These are phyloP conservation scores for Hordeum pubiflorum DNA, from an alignment of 202 grass and related monocot genomes.

Conservation along the genomic window DNA sequence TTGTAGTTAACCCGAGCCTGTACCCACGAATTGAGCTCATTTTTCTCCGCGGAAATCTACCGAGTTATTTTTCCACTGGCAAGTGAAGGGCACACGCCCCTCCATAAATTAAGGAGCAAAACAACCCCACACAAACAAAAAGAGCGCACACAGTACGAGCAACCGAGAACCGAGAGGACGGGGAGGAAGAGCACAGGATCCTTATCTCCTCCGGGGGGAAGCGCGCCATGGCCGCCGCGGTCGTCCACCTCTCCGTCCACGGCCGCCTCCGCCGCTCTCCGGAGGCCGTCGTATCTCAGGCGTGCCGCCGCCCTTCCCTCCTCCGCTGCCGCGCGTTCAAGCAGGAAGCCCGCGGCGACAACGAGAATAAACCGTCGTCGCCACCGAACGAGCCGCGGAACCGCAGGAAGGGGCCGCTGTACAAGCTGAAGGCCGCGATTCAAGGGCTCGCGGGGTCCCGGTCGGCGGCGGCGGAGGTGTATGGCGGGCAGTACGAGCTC, in stretches of 20 bases:
- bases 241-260: constrained; percentile 45
- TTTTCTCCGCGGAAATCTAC: neutral
- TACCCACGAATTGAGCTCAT: neutral
- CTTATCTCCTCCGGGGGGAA: constrained; percentile 27
- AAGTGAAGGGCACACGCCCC: constrained; percentile 31
- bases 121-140: constrained; percentile 10
- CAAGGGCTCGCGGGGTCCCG: constrained; percentile 57
- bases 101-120: constrained; percentile 4
- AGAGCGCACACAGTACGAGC: neutral
- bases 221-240: constrained; percentile 39
- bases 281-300: neutral
- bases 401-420: constrained; percentile 74
- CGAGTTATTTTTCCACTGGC: neutral
- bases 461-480: constrained; percentile 33
- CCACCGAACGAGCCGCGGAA: constrained; percentile 23
- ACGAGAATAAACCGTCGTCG: constrained; percentile 4
- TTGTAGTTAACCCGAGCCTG: fast-evolving
- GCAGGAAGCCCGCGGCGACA: constrained; percentile 32
- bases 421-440: constrained; percentile 73
- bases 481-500: constrained; percentile 55
- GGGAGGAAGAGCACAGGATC: constrained; percentile 2
- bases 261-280: constrained; percentile 25
- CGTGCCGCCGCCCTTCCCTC: constrained; percentile 5
- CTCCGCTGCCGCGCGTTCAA: constrained; percentile 46
- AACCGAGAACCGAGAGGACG: no score